Percentiles rank a stretch among this genome's conserved stretches.
These are phyloP conservation scores for Podospora pseudopauciseta DNA, from an alignment of 495 filamentous ascomycete genomes.

Conservation along the genomic window DNA sequence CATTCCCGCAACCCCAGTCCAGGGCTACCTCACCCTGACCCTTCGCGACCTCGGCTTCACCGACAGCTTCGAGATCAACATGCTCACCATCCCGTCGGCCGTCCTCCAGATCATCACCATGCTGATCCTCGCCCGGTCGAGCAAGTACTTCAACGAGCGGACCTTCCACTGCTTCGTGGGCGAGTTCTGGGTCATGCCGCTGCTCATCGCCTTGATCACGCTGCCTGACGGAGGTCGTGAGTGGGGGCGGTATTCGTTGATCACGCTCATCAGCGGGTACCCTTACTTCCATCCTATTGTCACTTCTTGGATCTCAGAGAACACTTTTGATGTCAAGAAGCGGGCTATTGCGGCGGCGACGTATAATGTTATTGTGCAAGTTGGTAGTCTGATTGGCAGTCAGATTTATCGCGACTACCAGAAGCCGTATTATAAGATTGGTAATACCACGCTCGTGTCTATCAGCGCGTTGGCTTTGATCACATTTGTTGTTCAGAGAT, in stretches of 20 bases:
- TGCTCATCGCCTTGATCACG: conserved; percentile 38
- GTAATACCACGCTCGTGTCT: conserved; percentile 61
- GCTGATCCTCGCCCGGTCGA: conserved; percentile 40
- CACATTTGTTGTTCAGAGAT: conserved; percentile 54
- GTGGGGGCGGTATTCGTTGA: conserved; percentile 42
- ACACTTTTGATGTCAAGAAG: conserved; percentile 52
- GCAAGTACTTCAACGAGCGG: conserved; percentile 45
- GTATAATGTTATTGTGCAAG: conserved; percentile 66
- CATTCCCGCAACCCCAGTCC: conserved; percentile 52
- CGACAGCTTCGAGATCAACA: conserved; percentile 61
- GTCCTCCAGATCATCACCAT: conserved; percentile 46
- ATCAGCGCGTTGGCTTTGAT: conserved; percentile 52
- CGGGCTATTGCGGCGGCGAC: conserved; percentile 54
- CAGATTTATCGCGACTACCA: conserved; percentile 64
- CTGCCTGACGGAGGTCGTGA: conserved; percentile 35
- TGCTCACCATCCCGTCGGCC: conserved; percentile 60
- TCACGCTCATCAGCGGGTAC: conserved; percentile 54
- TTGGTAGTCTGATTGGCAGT: conserved; percentile 54
- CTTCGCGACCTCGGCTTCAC: conserved; percentile 58
- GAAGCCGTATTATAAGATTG: conserved; percentile 61
- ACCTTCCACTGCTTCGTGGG: conserved; percentile 43
- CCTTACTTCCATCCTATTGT: conserved; percentile 51
- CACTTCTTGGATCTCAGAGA: conserved; percentile 42
- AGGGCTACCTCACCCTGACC: conserved; percentile 60
- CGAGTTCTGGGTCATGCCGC: conserved; percentile 48